phyloP scores from a whole-genome alignment of 164 flowering plant genomes.

The Warburgia ugandensis region DNA sequence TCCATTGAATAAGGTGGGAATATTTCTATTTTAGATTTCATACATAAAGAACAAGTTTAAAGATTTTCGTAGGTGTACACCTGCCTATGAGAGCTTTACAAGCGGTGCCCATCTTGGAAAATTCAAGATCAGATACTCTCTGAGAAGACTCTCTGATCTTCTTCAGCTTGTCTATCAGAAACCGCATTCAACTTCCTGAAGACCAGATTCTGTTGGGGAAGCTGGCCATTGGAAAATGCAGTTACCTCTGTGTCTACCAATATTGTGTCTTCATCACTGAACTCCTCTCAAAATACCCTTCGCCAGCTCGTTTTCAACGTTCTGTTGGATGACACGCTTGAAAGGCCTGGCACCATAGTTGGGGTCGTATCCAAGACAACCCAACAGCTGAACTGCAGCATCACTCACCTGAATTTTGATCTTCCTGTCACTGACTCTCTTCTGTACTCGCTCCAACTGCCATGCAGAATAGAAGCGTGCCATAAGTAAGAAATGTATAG shows the following conservation, averaged over 20 bases:
- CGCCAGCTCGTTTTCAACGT: conserved; percentile 88
- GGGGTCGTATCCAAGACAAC: conserved; percentile 87
- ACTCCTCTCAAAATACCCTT: conserved; percentile 92
- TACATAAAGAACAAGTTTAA: too few relatives aligned
- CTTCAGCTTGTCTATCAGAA: conserved; percentile 21
- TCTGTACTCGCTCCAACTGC: conserved; percentile 87
- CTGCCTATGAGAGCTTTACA: not conserved
- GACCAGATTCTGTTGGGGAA: conserved; percentile 77
- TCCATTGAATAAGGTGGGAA: too few relatives aligned
- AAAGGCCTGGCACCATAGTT: conserved; percentile 97
- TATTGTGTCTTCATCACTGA: conserved; percentile 77
- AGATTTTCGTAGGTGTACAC: too few relatives aligned
- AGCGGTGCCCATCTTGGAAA: not conserved
- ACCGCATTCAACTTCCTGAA: conserved; percentile 41
- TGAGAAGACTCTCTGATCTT: conserved; percentile 34
- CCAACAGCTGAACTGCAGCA: conserved; percentile 68
- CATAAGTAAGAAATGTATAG: not conserved
- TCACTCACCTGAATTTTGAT: conserved; percentile 69
- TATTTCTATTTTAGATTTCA: too few relatives aligned
- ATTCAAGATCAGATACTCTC: conserved; percentile 13
- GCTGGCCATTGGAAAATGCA: conserved; percentile 75
- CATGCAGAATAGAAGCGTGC: conserved; percentile 8
- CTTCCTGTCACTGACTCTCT: conserved; percentile 73
- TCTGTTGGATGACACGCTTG: conserved; percentile 87
- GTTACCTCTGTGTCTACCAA: conserved; percentile 77